These are phyloP conservation scores for Ophiocytium majus DNA, from an alignment of 352 stramenopile species.

Conservation along the genomic window DNA sequence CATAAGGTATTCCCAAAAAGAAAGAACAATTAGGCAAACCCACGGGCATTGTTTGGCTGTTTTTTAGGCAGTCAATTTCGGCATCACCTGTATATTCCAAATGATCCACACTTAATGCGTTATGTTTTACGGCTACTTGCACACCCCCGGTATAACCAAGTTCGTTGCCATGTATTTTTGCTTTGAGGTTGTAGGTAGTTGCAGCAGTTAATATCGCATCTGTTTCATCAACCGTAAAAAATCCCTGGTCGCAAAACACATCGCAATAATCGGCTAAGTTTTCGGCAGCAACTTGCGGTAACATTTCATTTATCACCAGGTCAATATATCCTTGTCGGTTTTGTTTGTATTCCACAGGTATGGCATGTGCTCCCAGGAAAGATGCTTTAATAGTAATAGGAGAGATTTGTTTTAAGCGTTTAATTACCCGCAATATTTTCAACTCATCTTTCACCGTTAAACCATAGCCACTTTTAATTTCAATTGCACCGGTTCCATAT, in stretches of 20 bases:
- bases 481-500: conserved; percentile 38
- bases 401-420: conserved; percentile 37
- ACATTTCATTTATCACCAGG: conserved; percentile 33
- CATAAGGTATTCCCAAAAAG: conserved; percentile 33
- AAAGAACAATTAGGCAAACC: conserved; percentile 39
- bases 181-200: not conserved
- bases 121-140: conserved; percentile 24
- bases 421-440: conserved; percentile 43
- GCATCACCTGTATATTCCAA: conserved; percentile 40
- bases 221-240: conserved; percentile 3
- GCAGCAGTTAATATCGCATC: conserved; percentile 16
- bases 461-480: conserved; percentile 53
- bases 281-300: conserved; percentile 34
- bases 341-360: conserved; percentile 22
- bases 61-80: conserved; percentile 33
- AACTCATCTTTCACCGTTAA: conserved; percentile 35
- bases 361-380: conserved; percentile 37
- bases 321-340: conserved; percentile 45
- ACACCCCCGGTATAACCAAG: not conserved
- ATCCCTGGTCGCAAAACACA: conserved; percentile 36
- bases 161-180: not conserved
- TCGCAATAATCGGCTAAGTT: conserved; percentile 32
- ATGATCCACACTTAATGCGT: conserved; percentile 41
- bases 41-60: conserved; percentile 27
- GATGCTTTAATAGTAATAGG: conserved; percentile 36